phyloP scores from a whole-genome alignment of 1,139 yeast genomes.

The Blastobotrys ciferrii region DNA sequence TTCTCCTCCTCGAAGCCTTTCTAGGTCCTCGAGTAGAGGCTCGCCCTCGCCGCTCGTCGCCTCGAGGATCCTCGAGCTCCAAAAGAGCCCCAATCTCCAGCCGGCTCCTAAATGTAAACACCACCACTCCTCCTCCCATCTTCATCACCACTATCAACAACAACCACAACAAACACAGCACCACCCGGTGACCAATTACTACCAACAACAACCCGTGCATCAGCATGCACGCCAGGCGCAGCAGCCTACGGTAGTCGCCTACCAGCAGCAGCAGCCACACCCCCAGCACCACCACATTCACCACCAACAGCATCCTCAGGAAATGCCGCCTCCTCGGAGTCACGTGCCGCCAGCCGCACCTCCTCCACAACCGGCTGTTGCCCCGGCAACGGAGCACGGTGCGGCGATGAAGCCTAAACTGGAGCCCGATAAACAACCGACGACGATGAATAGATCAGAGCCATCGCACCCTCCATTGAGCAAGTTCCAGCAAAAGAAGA shows the following conservation, averaged over 20 bases:
- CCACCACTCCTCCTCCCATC: neutral
- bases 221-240: neutral
- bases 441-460: neutral
- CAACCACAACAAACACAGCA: neutral
- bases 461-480: neutral
- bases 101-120: constrained; percentile 1
- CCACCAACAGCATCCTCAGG: constrained; percentile 1
- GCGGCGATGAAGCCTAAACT: neutral
- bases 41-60: constrained; percentile 10
- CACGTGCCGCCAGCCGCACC: constrained; percentile 1
- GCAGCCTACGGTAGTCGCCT: neutral
- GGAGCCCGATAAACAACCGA: neutral
- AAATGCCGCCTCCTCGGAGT: neutral
- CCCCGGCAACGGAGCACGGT: constrained; percentile 6
- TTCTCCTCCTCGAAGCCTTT: neutral
- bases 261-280: neutral
- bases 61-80: constrained; percentile 9
- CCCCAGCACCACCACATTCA: neutral
- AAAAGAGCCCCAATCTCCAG: constrained; percentile 4
- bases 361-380: constrained; percentile 1
- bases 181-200: constrained; percentile 1
- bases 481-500: constrained; percentile 4
- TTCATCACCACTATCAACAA: constrained; percentile 1
- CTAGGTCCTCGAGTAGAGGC: constrained; percentile 4
- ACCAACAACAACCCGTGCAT: neutral